Evolutionary conservation across 1,284 basidiomycete genomes (phyloP), one percentile per base, ranked within the genome.

Genomic region (Malassezia arunalokei): DNA sequence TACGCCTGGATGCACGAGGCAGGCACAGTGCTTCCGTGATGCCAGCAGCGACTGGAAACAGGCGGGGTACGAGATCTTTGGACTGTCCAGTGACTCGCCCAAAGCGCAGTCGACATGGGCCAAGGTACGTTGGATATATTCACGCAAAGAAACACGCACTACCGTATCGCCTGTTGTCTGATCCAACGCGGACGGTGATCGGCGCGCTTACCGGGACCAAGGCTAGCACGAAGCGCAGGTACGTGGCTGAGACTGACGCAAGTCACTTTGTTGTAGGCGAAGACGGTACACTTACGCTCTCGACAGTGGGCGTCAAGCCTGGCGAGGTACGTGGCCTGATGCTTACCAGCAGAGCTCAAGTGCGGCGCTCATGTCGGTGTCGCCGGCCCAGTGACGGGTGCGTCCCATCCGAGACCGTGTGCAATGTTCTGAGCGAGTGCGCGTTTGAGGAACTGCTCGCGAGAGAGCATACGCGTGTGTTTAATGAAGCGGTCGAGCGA

Each of bases 161-260:
- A 17, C 86, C 83, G 11, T 96, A 90, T 73, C 79, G 82, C 5
- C 77, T 95, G 5, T 78, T 96, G 40, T 91, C 85, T 7, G 91
- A 96, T 73, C 87, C 85, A 17, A 81, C 88, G 68, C 80, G 84
- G 38, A 73, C 78, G 35, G 78, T 95, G 32, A 87, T 95, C 66
- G 79, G 79, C 45, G 81, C 81, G 7, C 78, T 96, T 33, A 90
- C 89, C 12, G 87, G 88, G 2, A 83, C 81, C 2, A 81, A 82
- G 42, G 60, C 66, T 5, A 84, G 82, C 3, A 85, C 83, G 41
- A 86, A 73, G 54, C 51, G 49, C 63, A 42, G 55, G 57, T 60
- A 42, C 29, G 54, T 39, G 6, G 33, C 33, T 6, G 8, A 14
- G 27, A 32, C 2, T 27, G 17, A 7, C 20, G n/a, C 9, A 40